Evolutionary conservation across 768 basidiomycete species (phyloP), one percentile per base, ranked within the genome.

Genomic region (Cytidiella melzeri): DNA sequence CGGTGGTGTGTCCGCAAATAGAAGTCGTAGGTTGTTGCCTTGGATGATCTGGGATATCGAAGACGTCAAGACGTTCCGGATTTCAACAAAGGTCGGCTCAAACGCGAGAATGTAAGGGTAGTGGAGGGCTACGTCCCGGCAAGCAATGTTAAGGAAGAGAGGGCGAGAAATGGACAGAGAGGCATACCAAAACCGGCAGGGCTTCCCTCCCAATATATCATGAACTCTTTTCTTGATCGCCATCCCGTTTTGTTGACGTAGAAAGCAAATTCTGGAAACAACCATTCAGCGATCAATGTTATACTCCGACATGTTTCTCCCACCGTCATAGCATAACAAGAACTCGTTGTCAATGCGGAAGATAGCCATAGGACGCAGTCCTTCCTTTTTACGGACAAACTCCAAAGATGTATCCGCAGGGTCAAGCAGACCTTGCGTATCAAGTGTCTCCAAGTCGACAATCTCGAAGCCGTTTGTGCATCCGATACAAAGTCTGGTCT

Each of bases 391-490:
- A 56, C 91, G 76, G 26, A 97, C 92, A 70, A 99, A 97, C 55
- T 98, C 94, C 30, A 99, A 77, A 12, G 84, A 84, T 51, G 81
- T 79, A 61, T 99, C 96, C 10, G 83, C 79, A 0, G 95, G 96
- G 68, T 99, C 96, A 45, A 99, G 74, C 57, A 99, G 66, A 3
- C 92, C 92, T 69, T 98, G 95, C 37, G 95, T 97, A 65, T 99
- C 96, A 67, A 99, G 70, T 52, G 87, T 94, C 66, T 97, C 93
- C 34, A 98, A 77, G 65, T 99, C 96, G 55, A 99, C 92, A 56
- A 99, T 97, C 70, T 98, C 96, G 65, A 99, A 98, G 15, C 96
- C 96, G 60, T 91, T 87, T 9, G 94, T 90, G 62, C 93, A 95
- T 1, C 95, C 96, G 12, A 99, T 91, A 64, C 96, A 99, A 57